phyloP scores from a whole-genome alignment of 129 eudicot genomes.

The Tanacetum coccineum region DNA sequence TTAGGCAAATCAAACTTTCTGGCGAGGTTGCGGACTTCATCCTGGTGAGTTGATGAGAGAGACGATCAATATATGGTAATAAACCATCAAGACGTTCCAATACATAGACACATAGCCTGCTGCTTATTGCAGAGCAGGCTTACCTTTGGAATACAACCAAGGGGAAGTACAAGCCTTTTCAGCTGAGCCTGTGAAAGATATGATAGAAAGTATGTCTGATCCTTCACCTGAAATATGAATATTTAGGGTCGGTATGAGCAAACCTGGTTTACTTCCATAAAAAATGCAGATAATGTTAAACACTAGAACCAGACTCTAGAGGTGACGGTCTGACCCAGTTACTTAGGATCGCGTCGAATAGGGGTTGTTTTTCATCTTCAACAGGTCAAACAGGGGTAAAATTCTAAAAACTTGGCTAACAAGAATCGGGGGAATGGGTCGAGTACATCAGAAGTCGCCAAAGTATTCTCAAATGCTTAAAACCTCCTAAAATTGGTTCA shows the following conservation, averaged over 20 bases:
- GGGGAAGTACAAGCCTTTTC: constrained; percentile 78
- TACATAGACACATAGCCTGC: neutral
- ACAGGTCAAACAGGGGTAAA: neutral
- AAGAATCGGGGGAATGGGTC: neutral
- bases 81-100: neutral
- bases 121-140: neutral
- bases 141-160: constrained; percentile 89
- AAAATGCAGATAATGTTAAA: neutral
- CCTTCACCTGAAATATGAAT: constrained; percentile 65
- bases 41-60: constrained; percentile 37
- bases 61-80: constrained; percentile 11
- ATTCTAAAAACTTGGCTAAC: neutral
- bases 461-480: too few species aligned
- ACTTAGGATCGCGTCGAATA: neutral
- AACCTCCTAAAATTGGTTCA: too few species aligned
- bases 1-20: constrained; percentile 65
- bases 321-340: neutral
- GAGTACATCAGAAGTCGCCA: neutral
- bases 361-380: neutral
- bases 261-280: neutral
- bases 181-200: constrained; percentile 92
- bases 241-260: neutral
- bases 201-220: constrained; percentile 94
- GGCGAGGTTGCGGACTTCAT: constrained; percentile 84
- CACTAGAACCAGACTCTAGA: neutral